These are phyloP conservation scores for Aurifilum marmelostoma DNA, from an alignment of 2,329 filamentous ascomycete genomes.

Conservation along the genomic window DNA sequence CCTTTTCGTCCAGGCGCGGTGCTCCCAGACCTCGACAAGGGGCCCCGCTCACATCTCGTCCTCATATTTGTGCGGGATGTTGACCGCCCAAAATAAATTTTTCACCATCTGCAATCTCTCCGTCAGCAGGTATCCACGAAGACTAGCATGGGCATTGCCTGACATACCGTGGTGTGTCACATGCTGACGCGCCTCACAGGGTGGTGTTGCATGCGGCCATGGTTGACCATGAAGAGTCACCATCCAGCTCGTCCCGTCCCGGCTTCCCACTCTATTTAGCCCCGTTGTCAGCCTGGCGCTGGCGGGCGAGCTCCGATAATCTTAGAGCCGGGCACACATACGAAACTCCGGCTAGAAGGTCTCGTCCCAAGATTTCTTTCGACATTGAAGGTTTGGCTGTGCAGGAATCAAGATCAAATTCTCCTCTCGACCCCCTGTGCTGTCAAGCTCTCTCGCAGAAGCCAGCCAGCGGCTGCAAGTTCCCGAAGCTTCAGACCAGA, in stretches of 20 bases:
- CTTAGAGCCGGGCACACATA: background rate
- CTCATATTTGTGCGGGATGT: background rate
- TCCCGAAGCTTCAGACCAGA: background rate
- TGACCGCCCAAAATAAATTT: background rate
- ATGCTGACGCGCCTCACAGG: constrained; percentile 8
- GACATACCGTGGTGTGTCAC: background rate
- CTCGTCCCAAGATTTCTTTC: background rate
- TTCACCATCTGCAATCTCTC: background rate
- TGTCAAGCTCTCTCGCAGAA: background rate
- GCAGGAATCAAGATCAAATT: background rate
- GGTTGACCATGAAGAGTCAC: constrained; percentile 13
- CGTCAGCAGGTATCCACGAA: background rate
- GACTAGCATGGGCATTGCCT: background rate
- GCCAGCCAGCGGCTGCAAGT: background rate
- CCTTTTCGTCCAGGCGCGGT: background rate
- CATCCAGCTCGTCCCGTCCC: constrained; percentile 7
- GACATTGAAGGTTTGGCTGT: background rate
- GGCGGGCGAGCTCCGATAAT: constrained; percentile 27
- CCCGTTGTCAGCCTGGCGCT: constrained; percentile 13
- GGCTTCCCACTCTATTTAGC: constrained; percentile 17
- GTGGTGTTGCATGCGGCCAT: constrained; percentile 7
- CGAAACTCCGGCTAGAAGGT: background rate
- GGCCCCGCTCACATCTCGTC: background rate
- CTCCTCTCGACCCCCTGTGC: background rate
- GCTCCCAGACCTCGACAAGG: background rate